These are phyloP conservation scores for Claviceps spartinae DNA, from an alignment of 2,329 filamentous ascomycete genomes.

Conservation along the genomic window DNA sequence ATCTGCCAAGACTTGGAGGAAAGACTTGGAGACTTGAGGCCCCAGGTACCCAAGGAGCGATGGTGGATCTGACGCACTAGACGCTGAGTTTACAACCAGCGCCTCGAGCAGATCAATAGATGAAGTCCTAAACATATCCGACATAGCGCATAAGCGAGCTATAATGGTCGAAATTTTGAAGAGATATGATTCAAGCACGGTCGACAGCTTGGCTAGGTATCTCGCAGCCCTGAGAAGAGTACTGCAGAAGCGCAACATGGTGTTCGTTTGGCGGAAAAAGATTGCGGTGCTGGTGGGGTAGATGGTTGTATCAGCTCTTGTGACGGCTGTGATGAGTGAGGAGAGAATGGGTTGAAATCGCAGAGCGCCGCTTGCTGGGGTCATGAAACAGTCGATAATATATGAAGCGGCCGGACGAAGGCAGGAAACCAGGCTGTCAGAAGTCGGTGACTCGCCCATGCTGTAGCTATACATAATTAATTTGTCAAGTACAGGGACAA, in stretches of 20 bases:
- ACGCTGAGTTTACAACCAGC: constrained; percentile 56
- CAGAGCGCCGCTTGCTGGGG: constrained; percentile 53
- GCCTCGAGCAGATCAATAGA: constrained; percentile 59
- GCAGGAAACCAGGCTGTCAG: constrained; percentile 38
- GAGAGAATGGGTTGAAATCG: constrained; percentile 66
- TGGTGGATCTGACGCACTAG: constrained; percentile 61
- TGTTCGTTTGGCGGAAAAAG: constrained; percentile 47
- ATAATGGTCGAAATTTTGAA: constrained; percentile 70
- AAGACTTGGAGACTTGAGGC: constrained; percentile 67
- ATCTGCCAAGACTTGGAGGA: constrained; percentile 63
- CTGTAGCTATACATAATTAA: constrained; percentile 62
- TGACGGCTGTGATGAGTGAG: constrained; percentile 40
- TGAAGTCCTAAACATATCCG: constrained; percentile 50
- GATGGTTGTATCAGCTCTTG: constrained; percentile 45
- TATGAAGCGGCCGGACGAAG: constrained; percentile 63
- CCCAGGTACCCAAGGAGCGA: constrained; percentile 87
- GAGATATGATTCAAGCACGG: constrained; percentile 59
- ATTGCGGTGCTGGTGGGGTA: constrained; percentile 41
- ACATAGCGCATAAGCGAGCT: constrained; percentile 60
- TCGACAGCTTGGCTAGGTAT: constrained; percentile 47
- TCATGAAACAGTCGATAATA: constrained; percentile 63
- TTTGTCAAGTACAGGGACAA: constrained; percentile 57
- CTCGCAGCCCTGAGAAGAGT: constrained; percentile 58
- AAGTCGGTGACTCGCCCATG: constrained; percentile 46
- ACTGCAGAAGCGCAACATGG: constrained; percentile 52